phyloP scores from a whole-genome alignment of 164 flowering plant species.

The Pachysandra terminalis region DNA sequence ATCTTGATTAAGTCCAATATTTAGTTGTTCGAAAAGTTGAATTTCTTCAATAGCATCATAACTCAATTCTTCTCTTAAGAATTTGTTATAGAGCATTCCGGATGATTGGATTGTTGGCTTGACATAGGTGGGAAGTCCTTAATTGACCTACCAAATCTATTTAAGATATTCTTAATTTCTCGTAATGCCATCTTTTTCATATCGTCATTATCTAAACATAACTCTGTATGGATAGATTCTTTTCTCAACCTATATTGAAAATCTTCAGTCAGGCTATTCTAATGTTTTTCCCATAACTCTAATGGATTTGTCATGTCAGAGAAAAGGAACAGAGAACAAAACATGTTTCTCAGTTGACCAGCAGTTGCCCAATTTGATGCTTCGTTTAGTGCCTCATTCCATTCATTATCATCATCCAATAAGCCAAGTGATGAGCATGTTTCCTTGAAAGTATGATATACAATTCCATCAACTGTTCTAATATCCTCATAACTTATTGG shows the following conservation, averaged over 20 bases:
- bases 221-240: neutral
- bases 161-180: neutral
- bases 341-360: neutral
- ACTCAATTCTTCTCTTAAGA: neutral
- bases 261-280: neutral
- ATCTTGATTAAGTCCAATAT: neutral
- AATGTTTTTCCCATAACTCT: neutral
- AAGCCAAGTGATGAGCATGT: neutral
- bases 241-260: neutral
- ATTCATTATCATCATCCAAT: neutral
- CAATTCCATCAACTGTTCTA: neutral
- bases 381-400: neutral
- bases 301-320: neutral
- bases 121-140: neutral
- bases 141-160: neutral
- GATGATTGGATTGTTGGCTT: neutral
- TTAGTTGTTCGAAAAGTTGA: neutral
- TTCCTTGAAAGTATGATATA: neutral
- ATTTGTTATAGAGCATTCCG: neutral
- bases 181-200: neutral
- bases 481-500: neutral
- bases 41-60: neutral
- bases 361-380: neutral
- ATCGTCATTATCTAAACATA: neutral
- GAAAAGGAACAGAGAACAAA: neutral